Conservation (phyloP, 345 rosid genomes). For the Boechera divaricarpa region DNA sequence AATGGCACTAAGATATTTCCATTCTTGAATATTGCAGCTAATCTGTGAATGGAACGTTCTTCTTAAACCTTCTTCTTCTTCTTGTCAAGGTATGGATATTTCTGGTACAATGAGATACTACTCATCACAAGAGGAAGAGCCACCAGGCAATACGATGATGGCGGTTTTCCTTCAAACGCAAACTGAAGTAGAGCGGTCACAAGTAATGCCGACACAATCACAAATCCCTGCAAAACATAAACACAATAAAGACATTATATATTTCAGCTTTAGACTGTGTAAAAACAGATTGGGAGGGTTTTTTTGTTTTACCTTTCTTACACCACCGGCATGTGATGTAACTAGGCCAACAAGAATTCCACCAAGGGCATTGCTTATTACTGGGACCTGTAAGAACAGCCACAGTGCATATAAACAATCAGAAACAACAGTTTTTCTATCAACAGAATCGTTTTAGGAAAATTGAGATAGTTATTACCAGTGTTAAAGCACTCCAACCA, state of each 20-base stretch:
- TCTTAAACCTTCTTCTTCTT: conserved; percentile 74
- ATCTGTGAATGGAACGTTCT: background rate
- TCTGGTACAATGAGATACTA: conserved; percentile 92
- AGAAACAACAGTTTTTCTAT: background rate
- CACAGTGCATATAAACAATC: background rate
- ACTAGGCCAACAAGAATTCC: conserved; percentile 98
- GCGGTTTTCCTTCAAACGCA: conserved; percentile 90
- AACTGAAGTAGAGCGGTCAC: conserved; percentile 92
- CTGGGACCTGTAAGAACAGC: conserved; percentile 66
- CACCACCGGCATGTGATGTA: conserved; percentile 96
- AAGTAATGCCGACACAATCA: conserved; percentile 91
- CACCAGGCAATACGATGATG: conserved; percentile 68
- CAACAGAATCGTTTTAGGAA: no score
- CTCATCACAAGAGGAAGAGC: conserved; percentile 85
- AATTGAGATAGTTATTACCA: conserved; percentile 42
- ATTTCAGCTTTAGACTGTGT: conserved; percentile 14
- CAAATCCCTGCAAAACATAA: conserved; percentile 75
- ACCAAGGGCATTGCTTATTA: conserved; percentile 79
- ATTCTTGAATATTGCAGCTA: conserved; percentile 28
- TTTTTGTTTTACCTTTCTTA: conserved; percentile 70
- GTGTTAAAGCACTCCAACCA: conserved; percentile 91
- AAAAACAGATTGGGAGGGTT: background rate
- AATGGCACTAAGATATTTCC: conserved; percentile 20
- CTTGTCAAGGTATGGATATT: conserved; percentile 75
- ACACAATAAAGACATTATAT: background rate